phyloP scores from a whole-genome alignment of 768 basidiomycete genomes.

The Pleurotus platypus region DNA sequence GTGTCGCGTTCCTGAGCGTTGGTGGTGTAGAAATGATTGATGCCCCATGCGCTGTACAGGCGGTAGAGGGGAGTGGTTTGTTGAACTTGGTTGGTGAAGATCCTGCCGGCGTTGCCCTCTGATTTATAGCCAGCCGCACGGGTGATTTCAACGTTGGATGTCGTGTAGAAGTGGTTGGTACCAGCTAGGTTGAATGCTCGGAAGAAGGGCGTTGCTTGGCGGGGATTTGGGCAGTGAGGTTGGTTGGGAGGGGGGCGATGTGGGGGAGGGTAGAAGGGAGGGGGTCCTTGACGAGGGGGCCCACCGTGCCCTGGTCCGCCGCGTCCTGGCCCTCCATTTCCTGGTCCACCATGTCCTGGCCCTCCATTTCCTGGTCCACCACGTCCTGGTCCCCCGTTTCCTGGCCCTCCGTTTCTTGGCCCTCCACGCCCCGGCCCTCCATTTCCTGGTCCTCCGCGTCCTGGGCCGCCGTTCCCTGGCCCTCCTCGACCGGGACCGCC shows the following conservation, averaged over 20 bases:
- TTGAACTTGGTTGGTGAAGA: constrained; percentile 7
- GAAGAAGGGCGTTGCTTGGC: neutral
- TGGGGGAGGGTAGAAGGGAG: neutral
- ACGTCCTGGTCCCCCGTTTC: neutral
- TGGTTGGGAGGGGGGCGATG: neutral
- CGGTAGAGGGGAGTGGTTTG: constrained; percentile 13
- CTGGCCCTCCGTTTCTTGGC: neutral
- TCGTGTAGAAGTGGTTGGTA: constrained; percentile 7
- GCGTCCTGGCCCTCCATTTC: neutral
- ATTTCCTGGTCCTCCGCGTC: too few relatives aligned
- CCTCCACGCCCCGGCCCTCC: neutral
- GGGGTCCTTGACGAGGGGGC: neutral
- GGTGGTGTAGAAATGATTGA: constrained; percentile 14
- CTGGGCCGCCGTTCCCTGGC: too few relatives aligned
- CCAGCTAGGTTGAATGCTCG: neutral
- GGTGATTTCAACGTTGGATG: neutral
- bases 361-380: neutral
- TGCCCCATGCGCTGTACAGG: constrained; percentile 7
- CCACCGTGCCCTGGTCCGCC: neutral
- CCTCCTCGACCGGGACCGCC: too few relatives aligned
- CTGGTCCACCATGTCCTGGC: neutral
- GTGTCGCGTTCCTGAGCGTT: constrained; percentile 9
- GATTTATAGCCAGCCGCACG: neutral
- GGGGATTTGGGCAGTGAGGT: constrained; percentile 1
- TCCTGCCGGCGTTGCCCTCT: neutral